These are phyloP conservation scores for Narthecium ossifragum DNA, from an alignment of 106 monocot genomes.

Conservation along the genomic window DNA sequence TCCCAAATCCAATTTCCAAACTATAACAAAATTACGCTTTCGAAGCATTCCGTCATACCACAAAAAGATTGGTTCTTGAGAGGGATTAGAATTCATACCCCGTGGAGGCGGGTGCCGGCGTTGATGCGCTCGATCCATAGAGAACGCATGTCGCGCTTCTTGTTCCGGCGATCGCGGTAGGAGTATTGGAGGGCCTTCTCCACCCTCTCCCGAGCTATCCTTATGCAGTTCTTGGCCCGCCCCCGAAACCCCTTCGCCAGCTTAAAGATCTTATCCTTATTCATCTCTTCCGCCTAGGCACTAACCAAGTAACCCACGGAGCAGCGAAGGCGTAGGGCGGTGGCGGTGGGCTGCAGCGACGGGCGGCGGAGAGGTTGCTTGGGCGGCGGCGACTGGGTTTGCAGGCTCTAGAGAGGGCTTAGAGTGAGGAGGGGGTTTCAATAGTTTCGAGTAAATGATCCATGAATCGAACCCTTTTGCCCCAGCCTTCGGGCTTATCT, in stretches of 20 bases:
- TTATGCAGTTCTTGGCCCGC: constrained; percentile 74
- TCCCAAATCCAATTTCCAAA: no score
- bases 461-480: no score
- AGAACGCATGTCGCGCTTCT: constrained; percentile 68
- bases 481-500: no score
- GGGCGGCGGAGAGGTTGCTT: no score
- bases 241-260: constrained; percentile 80
- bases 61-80: no score
- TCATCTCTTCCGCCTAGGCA: constrained; percentile 29
- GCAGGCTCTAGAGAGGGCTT: no score
- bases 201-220: constrained; percentile 49
- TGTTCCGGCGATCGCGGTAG: constrained; percentile 80
- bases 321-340: constrained; percentile 28
- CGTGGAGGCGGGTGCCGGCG: constrained; percentile 67
- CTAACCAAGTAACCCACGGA: neutral
- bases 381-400: no score
- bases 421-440: no score
- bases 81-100: constrained; percentile 28
- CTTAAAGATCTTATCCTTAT: constrained; percentile 76
- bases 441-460: no score
- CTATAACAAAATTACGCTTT: no score
- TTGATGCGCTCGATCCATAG: constrained; percentile 74
- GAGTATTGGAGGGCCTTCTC: constrained; percentile 73
- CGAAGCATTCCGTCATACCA: no score
- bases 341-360: no score